These are phyloP conservation scores for Paramarasmius palmivorus DNA, from an alignment of 1,284 basidiomycete species.

Conservation along the genomic window DNA sequence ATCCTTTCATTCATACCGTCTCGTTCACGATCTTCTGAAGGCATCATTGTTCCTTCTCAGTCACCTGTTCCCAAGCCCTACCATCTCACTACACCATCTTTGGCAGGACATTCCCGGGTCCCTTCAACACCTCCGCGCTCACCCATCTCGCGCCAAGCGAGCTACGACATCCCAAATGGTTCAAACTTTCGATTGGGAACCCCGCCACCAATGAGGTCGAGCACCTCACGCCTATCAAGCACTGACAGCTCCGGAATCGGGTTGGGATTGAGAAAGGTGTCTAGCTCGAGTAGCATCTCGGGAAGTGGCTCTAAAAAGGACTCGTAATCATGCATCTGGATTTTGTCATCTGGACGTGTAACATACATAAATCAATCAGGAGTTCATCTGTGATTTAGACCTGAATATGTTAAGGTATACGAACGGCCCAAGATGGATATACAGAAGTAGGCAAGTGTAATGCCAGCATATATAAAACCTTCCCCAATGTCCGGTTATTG, in stretches of 20 bases:
- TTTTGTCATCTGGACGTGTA: background rate
- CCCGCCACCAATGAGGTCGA: background rate
- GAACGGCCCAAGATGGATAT: too few relatives aligned
- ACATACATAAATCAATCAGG: too few relatives aligned
- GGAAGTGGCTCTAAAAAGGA: background rate
- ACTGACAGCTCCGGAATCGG: background rate
- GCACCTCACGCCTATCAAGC: background rate
- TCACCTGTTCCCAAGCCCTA: slow-evolving; percentile 31
- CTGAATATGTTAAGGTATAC: too few relatives aligned
- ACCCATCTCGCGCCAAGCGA: slow-evolving; percentile 2
- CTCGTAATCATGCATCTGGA: background rate
- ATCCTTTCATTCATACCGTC: slow-evolving; percentile 40
- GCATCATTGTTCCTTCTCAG: slow-evolving; percentile 58
- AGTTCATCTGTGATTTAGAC: too few relatives aligned
- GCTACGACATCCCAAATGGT: background rate
- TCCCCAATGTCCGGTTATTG: too few relatives aligned
- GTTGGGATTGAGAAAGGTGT: background rate
- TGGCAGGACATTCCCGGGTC: background rate
- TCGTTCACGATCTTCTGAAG: slow-evolving; percentile 43
- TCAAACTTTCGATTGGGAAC: slow-evolving; percentile 1
- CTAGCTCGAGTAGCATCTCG: background rate
- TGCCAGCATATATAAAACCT: too few relatives aligned
- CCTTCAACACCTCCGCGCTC: slow-evolving; percentile 10
- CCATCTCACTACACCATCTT: background rate
- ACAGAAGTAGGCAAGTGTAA: too few relatives aligned